Evolutionary conservation across 257 asterid genomes (phyloP).

Genomic region (Nemophila menziesii): DNA sequence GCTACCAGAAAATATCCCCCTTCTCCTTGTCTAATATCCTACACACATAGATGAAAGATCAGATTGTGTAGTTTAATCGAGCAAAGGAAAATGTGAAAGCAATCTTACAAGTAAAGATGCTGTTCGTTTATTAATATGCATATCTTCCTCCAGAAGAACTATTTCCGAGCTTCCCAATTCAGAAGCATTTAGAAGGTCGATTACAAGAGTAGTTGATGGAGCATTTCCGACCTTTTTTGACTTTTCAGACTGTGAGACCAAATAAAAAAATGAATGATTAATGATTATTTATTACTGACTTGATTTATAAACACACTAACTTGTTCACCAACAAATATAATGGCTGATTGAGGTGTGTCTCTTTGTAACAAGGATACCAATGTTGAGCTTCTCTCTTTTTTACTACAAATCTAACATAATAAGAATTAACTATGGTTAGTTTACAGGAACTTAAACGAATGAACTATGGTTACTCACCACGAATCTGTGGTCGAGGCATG

Average conservation of each 20-base stretch:
- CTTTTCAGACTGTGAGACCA: conserved; percentile 73
- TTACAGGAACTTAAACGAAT: background rate
- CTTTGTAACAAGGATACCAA: conserved; percentile 50
- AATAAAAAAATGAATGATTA: background rate
- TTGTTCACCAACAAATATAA: conserved; percentile 78
- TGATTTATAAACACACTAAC: conserved; percentile 58
- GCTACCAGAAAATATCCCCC: conserved; percentile 71
- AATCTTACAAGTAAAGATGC: conserved; percentile 48
- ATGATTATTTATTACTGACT: no score
- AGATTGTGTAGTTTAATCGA: conserved; percentile 5
- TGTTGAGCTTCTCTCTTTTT: conserved; percentile 45
- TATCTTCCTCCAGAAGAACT: conserved; percentile 64
- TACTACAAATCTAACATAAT: conserved; percentile 49
- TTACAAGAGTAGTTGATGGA: conserved; percentile 45
- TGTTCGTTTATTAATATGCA: conserved; percentile 82
- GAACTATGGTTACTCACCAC: conserved; percentile 43
- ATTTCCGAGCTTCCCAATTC: conserved; percentile 31
- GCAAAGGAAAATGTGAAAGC: conserved; percentile 3
- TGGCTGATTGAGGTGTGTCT: conserved; percentile 82
- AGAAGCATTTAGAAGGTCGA: conserved; percentile 44
- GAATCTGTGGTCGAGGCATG: conserved; percentile 74
- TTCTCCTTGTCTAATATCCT: conserved; percentile 66
- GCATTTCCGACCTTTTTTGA: conserved; percentile 75
- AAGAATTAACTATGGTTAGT: background rate
- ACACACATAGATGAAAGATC: conserved; percentile 8